These are phyloP conservation scores for Verruconis gallopava DNA, from an alignment of 2,329 filamentous ascomycete genomes.

Conservation along the genomic window DNA sequence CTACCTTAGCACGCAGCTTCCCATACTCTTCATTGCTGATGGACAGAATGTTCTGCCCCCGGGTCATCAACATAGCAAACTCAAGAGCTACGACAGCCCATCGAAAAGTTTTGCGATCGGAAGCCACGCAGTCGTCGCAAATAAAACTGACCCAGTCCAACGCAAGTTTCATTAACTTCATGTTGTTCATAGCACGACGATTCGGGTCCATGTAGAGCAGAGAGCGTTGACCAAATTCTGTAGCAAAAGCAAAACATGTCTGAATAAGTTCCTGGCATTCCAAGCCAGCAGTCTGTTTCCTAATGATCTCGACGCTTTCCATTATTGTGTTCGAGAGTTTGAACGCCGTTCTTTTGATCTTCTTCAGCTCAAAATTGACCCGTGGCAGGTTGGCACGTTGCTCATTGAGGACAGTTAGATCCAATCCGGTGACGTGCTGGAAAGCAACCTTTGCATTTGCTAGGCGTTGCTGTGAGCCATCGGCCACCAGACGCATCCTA, in stretches of 20 bases:
- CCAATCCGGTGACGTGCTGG: constrained; percentile 63
- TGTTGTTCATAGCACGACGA: constrained; percentile 88
- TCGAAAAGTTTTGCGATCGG: constrained; percentile 88
- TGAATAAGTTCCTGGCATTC: constrained; percentile 94
- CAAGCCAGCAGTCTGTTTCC: constrained; percentile 68
- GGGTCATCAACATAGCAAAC: constrained; percentile 94
- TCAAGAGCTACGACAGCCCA: constrained; percentile 95
- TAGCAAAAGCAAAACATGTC: constrained; percentile 97
- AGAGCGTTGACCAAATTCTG: constrained; percentile 91
- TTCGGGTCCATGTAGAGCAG: constrained; percentile 94
- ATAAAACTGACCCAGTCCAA: constrained; percentile 98
- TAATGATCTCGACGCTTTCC: constrained; percentile 91
- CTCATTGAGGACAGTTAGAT: constrained; percentile 80
- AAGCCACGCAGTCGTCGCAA: constrained; percentile 88
- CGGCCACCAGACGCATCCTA: constrained; percentile 75
- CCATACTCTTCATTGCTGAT: constrained; percentile 82
- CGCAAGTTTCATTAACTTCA: constrained; percentile 84
- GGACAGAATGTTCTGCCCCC: constrained; percentile 82
- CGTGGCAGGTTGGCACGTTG: constrained; percentile 86
- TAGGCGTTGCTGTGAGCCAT: constrained; percentile 68
- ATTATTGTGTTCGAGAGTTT: constrained; percentile 97
- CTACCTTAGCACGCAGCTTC: constrained; percentile 72
- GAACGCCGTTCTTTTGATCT: constrained; percentile 91
- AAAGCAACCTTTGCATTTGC: constrained; percentile 69
- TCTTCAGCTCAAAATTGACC: constrained; percentile 80